A percentile compares a stretch with the other conserved stretches of the same genome.
Evolutionary conservation across 345 rosid genomes (phyloP).

Genomic region (Euphorbia pulcherrima): DNA sequence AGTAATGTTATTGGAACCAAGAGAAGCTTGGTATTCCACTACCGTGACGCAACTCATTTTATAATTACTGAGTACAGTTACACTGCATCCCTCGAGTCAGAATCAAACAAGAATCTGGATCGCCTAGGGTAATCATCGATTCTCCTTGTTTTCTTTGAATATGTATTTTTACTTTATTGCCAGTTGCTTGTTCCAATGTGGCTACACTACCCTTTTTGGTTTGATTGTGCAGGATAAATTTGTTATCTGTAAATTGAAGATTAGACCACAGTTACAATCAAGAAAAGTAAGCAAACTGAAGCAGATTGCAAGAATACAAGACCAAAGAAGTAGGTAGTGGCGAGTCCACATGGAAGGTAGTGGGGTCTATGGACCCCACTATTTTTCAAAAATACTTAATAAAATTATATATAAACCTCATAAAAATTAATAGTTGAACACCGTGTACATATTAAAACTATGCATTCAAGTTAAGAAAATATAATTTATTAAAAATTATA

Average conservation of each 20-base stretch:
- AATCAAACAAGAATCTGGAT: no score
- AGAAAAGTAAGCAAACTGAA: not conserved
- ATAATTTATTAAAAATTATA: no score
- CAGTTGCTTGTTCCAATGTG: no score
- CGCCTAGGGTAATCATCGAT: not conserved
- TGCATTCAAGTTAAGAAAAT: no score
- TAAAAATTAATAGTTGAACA: no score
- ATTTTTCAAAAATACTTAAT: no score
- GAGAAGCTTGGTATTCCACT: not conserved
- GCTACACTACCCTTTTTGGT: not conserved
- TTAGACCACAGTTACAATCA: not conserved
- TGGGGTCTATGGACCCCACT: no score
- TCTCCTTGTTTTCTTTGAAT: not conserved
- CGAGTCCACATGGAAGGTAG: no score
- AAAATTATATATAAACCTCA: no score
- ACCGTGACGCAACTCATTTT: constrained; percentile 3
- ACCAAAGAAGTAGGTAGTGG: no score
- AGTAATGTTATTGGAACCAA: not conserved
- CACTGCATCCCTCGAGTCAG: not conserved
- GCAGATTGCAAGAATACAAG: constrained; percentile 18
- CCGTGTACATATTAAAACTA: no score
- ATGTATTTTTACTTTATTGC: not conserved
- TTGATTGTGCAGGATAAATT: constrained; percentile 18
- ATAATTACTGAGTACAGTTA: not conserved
- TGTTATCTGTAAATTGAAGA: constrained; percentile 32